Evolutionary conservation across 768 basidiomycete species (phyloP).

Genomic region (Leccinum rimulosum): DNA sequence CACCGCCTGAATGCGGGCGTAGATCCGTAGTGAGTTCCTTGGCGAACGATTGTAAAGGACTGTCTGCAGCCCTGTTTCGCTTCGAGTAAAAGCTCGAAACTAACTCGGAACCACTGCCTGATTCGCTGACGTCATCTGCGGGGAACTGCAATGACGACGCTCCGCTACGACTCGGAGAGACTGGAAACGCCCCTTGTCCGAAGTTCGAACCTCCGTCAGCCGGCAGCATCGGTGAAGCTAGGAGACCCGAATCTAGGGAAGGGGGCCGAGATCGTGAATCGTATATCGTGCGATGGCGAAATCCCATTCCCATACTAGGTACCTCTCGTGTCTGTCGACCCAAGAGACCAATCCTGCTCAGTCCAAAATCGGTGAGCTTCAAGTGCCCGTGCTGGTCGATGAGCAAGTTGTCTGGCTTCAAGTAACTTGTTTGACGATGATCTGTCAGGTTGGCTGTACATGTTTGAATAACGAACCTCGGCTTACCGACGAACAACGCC

Average conservation of each 20-base stretch:
- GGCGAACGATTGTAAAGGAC: conserved; percentile 84
- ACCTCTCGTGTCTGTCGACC: conserved; percentile 89
- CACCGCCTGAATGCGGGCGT: conserved; percentile 60
- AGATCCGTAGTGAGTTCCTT: conserved; percentile 81
- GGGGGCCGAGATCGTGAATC: conserved; percentile 78
- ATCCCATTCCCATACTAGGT: conserved; percentile 37
- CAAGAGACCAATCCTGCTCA: conserved; percentile 97
- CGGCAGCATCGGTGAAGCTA: conserved; percentile 72
- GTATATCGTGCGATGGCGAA: conserved; percentile 52
- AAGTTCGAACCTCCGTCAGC: conserved; percentile 81
- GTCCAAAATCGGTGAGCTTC: conserved; percentile 96
- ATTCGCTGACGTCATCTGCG: conserved; percentile 83
- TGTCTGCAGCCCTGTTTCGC: conserved; percentile 57
- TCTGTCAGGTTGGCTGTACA: background rate
- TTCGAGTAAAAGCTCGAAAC: conserved; percentile 53
- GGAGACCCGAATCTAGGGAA: conserved; percentile 74
- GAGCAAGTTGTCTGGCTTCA: conserved; percentile 97
- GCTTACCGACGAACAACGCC: conserved; percentile 94
- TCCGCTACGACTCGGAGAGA: conserved; percentile 48
- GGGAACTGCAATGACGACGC: conserved; percentile 65
- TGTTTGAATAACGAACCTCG: background rate
- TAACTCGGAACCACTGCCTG: conserved; percentile 80
- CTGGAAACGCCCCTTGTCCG: conserved; percentile 59
- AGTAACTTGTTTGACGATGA: conserved; percentile 57
- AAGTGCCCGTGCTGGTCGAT: conserved; percentile 96